A percentile compares a stretch with the other conserved stretches of the same genome.
Evolutionary conservation across 2,329 filamentous ascomycete species (phyloP).

Genomic region (Neonectria punicea): DNA sequence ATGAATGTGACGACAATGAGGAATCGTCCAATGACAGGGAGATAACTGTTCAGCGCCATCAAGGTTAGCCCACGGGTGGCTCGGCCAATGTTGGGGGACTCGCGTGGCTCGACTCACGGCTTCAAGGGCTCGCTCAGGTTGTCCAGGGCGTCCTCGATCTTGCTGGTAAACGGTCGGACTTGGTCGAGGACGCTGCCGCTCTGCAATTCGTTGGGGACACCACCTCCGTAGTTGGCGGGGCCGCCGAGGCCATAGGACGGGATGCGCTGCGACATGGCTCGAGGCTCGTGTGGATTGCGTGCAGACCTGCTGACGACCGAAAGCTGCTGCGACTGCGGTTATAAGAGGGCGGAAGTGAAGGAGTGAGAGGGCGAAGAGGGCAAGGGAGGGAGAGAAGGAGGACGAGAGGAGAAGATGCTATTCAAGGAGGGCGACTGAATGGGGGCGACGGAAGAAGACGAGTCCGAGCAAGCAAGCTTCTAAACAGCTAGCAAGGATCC

Average conservation of each 20-base stretch:
- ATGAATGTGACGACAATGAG: conserved; percentile 98
- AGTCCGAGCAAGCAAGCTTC: conserved; percentile 13
- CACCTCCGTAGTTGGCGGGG: conserved; percentile 73
- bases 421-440: conserved; percentile 6
- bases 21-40: conserved; percentile 95
- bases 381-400: not conserved
- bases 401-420: not conserved
- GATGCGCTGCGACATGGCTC: conserved; percentile 61
- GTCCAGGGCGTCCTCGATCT: conserved; percentile 95
- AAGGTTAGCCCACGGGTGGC: conserved; percentile 29
- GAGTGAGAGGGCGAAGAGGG: conserved; percentile 7
- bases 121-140: conserved; percentile 89
- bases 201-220: conserved; percentile 67
- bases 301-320: conserved; percentile 43
- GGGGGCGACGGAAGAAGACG: conserved; percentile 3
- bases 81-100: conserved; percentile 5
- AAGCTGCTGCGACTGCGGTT: conserved; percentile 17
- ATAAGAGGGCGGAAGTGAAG: conserved; percentile 14
- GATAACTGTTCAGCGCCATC: conserved; percentile 69
- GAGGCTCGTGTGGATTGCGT: conserved; percentile 31
- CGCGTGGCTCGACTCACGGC: conserved; percentile 68
- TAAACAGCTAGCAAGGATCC: conserved; percentile 17
- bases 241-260: conserved; percentile 86
- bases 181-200: conserved; percentile 75
- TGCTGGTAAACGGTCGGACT: conserved; percentile 94